Base-by-base conservation (phyloP, 2,329 filamentous ascomycete genomes). In the Penicillium griseofulvum region DNA sequence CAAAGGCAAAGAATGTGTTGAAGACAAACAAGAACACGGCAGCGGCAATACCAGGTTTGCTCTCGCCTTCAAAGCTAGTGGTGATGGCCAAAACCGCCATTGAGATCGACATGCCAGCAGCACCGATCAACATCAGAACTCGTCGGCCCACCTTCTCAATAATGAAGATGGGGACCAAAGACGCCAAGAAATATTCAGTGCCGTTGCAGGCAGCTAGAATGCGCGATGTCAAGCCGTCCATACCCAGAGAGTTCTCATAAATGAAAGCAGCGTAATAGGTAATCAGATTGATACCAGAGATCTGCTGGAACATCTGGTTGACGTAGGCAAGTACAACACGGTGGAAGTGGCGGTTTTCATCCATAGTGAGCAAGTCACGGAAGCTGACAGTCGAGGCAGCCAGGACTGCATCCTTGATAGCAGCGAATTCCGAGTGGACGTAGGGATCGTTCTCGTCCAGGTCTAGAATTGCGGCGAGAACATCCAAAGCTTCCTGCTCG, bases 51-150 rank as follows among this genome's bases (percentile, higher is more conserved):
- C 76, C 74, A 5, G 75, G 65, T 17, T 69, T 59, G n/a, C 62
- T 68, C 17, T 72, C 67, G n/a, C 70, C 65, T 24, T 71, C 58
- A 46, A 72, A 76, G 24, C 69, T 69, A 28, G 65, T 74, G n/a
- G 63, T 68, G 31, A 76, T 66, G 6, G 77, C 74, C 4, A 81
- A 67, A 24, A 90, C 79, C 2, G 85, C 81, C 87, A 90, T 90
- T 49, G 83, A 84, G 1, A 80, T 67, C 36, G 83, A 84, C 76
- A 87, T 85, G 0, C 85, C 85, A 33, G 82, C 74, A 0, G 84
- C 83, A 50, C 87, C 87, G 59, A 89, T 83, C 17, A 91, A 73
- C 86, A 91, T 90, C 57, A 91, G 80, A 65, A 83, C 82, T 17
- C 88, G 81, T 28, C 88, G 76, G 14, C 79, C 79, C 49, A 80